A percentile compares a stretch with the other conserved stretches of the same genome.
These are phyloP conservation scores for Collybiopsis luxurians DNA, from an alignment of 768 basidiomycete species.

Conservation along the genomic window DNA sequence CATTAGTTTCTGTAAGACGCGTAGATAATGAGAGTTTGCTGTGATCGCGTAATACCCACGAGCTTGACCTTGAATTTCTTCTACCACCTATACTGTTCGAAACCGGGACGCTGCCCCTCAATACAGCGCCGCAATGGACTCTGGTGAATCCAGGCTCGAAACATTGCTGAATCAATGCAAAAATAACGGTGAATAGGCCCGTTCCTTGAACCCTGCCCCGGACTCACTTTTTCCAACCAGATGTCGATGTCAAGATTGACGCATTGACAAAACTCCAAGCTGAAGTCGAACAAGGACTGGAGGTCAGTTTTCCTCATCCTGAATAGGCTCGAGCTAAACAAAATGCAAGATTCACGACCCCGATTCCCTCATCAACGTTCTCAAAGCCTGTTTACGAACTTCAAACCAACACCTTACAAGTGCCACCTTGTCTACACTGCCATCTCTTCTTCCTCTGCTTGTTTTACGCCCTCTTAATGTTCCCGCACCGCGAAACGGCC, in stretches of 20 bases:
- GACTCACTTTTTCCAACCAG: slow-evolving; percentile 32
- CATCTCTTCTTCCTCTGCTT: slow-evolving; percentile 62
- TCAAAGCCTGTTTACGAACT: slow-evolving; percentile 75
- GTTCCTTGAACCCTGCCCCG: slow-evolving; percentile 9
- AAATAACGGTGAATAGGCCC: slow-evolving; percentile 48
- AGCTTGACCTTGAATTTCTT: background rate
- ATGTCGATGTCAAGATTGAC: slow-evolving; percentile 79
- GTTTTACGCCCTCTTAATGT: slow-evolving; percentile 37
- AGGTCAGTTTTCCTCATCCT: slow-evolving; percentile 44
- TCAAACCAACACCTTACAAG: slow-evolving; percentile 80
- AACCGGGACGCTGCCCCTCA: slow-evolving; percentile 11
- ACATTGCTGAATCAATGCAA: slow-evolving; percentile 64
- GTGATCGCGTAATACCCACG: background rate
- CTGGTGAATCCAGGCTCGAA: slow-evolving; percentile 49
- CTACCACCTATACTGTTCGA: background rate
- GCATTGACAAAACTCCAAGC: slow-evolving; percentile 75
- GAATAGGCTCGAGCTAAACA: slow-evolving; percentile 8
- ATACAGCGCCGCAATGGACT: slow-evolving; percentile 41
- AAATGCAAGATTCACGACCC: slow-evolving; percentile 62
- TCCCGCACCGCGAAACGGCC: slow-evolving; percentile 22
- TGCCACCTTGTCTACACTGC: slow-evolving; percentile 71
- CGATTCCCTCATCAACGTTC: slow-evolving; percentile 63
- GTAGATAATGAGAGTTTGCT: background rate
- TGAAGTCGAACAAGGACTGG: slow-evolving; percentile 66
- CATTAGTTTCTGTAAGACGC: too few species aligned